Base-by-base conservation (phyloP, 352 stramenopile genomes). In the Blastocystis sp. region DNA sequence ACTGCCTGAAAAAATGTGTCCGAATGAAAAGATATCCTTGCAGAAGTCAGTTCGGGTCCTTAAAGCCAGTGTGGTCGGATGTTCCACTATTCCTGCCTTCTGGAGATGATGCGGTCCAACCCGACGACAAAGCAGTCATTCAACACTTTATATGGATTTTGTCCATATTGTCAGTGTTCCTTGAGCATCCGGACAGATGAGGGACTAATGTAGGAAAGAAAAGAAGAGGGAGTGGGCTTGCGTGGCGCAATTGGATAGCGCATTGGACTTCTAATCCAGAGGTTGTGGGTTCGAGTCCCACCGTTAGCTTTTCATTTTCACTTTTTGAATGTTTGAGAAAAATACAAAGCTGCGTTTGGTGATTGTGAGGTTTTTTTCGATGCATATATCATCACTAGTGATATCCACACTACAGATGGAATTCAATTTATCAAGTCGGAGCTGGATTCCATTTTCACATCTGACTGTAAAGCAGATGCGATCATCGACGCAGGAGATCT, bases 71-170 rank as follows among this genome's bases (percentile, higher is more conserved):
- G 73, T 53, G 73, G 13, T 2, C 53, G 47, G n/a, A 55, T 85
- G 11, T 85, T 85, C 50, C 73, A 85, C 37, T 85, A 66, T 30
- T 69, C 53, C 1, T 85, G 73, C 26, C 73, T 85, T 65, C 73
- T 65, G 20, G 73, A 85, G 20, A 85, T 85, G 73, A 24, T 85
- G 20, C 73, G 55, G n/a, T 85, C 73, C 47, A 85, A 85, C 47
- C 73, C 73, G 13, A 85, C 73, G 2, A 85, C 73, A 2, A 85
- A 85, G 53, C 73, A 85, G 39, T 85, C 73, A 5, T 85, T 85
- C 16, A 85, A 85, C 24, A 85, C 73, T 43, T 55, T 85, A 7
- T 85, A 85, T 43, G 73, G 73, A 9, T 39, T n/a, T 30, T 85
- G 73, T 66, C 73, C 73, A 20, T 85, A 85, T 45, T 85, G 73